A percentile compares a stretch with the other conserved stretches of the same genome.
phyloP scores from a whole-genome alignment of 2,329 filamentous ascomycete species.

The Curvularia sp. region DNA sequence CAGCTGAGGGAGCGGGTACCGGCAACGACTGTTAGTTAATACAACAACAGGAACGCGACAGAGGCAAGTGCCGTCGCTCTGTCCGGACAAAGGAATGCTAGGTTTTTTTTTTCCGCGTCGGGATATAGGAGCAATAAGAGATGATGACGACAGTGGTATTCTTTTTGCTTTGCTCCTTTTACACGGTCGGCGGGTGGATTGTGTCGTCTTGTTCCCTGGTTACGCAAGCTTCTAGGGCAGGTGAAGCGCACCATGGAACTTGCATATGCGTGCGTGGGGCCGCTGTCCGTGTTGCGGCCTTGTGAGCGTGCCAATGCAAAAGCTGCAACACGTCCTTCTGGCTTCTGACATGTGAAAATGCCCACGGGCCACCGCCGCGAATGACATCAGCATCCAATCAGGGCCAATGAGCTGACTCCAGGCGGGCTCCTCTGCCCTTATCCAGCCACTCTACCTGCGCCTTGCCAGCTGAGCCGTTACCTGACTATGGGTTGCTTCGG shows the following conservation, averaged over 20 bases:
- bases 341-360: slow-evolving; percentile 27
- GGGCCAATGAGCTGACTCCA: neutral
- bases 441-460: neutral
- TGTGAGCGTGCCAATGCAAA: neutral
- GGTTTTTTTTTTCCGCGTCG: neutral
- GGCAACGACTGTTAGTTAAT: slow-evolving; percentile 6
- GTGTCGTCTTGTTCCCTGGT: slow-evolving; percentile 4
- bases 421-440: neutral
- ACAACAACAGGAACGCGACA: neutral
- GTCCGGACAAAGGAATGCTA: neutral
- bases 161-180: neutral
- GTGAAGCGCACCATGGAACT: slow-evolving; percentile 21
- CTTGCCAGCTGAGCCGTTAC: neutral
- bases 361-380: slow-evolving; percentile 11
- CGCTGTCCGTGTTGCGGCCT: slow-evolving; percentile 18
- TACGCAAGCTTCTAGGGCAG: slow-evolving; percentile 19
- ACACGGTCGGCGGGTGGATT: neutral
- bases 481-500: too few species aligned
- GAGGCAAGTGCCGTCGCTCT: neutral
- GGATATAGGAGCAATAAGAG: neutral
- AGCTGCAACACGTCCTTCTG: slow-evolving; percentile 1
- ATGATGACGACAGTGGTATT: neutral
- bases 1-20: slow-evolving; percentile 13
- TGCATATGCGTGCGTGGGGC: slow-evolving; percentile 22
- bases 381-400: slow-evolving; percentile 24